A percentile compares a stretch with the other conserved stretches of the same genome.
Conservation (phyloP, 257 asterid genomes). For the Asclepias syriaca region DNA sequence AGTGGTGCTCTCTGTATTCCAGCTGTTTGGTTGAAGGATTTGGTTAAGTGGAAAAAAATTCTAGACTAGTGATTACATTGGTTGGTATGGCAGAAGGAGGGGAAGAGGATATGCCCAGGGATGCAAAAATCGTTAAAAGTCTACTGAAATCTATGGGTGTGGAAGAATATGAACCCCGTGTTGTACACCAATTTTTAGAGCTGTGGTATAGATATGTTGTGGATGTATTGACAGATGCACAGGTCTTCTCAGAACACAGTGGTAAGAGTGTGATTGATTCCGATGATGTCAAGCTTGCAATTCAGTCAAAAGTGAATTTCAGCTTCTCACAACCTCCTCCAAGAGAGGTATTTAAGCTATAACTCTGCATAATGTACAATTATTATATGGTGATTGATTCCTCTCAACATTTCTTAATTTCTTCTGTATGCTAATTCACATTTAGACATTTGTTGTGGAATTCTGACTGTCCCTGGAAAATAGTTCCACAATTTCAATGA, state of each 20-base stretch:
- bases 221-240: slow-evolving; percentile 77
- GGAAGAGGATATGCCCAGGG: slow-evolving; percentile 74
- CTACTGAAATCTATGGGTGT: slow-evolving; percentile 86
- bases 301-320: slow-evolving; percentile 77
- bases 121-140: slow-evolving; percentile 79
- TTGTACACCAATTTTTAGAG: slow-evolving; percentile 73
- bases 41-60: not conserved
- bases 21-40: slow-evolving; percentile 1
- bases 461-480: not conserved
- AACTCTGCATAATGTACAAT: not conserved
- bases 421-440: not conserved
- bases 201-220: slow-evolving; percentile 74
- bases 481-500: not conserved
- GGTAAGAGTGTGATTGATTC: slow-evolving; percentile 62
- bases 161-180: slow-evolving; percentile 83
- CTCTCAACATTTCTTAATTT: not conserved
- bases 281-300: slow-evolving; percentile 82
- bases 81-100: slow-evolving; percentile 60
- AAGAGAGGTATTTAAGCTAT: slow-evolving; percentile 50
- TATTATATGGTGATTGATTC: not conserved
- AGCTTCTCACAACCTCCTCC: slow-evolving; percentile 97
- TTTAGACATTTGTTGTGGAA: too few relatives aligned
- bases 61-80: not conserved
- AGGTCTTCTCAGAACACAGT: slow-evolving; percentile 83
- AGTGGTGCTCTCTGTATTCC: not conserved